These are phyloP conservation scores for Tritrichomonas musculus DNA, from an alignment of 208 protist species.

Conservation along the genomic window DNA sequence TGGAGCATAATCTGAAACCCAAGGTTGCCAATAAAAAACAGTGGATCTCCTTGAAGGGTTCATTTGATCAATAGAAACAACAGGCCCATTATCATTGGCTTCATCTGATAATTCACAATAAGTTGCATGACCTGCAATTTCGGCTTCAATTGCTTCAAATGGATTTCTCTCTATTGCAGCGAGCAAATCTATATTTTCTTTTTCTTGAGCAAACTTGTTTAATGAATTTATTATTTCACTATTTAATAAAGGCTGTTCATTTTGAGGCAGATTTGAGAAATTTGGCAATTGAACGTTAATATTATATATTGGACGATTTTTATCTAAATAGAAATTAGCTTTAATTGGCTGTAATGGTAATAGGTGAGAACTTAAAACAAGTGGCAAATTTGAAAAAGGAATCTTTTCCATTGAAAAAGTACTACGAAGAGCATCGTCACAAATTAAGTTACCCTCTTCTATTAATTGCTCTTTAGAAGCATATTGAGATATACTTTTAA, in stretches of 20 bases:
- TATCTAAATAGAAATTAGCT: background rate
- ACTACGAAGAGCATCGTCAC: background rate
- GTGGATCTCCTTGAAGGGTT: background rate
- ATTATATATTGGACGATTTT: background rate
- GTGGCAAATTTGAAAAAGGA: background rate
- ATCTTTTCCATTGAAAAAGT: background rate
- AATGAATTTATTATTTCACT: background rate
- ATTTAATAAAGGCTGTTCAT: background rate
- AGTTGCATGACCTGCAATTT: background rate
- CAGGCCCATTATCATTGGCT: background rate
- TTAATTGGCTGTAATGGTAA: background rate
- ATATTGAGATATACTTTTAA: background rate
- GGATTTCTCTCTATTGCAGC: background rate
- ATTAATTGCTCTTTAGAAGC: background rate
- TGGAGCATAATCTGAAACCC: background rate
- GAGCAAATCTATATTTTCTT: background rate
- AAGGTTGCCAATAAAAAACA: background rate
- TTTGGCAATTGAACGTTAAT: background rate
- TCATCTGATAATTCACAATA: background rate
- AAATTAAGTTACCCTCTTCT: background rate
- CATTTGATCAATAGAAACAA: background rate
- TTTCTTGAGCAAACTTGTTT: background rate
- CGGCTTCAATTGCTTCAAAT: slow-evolving; percentile 19
- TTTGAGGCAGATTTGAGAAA: background rate
- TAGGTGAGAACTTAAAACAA: background rate